Evolutionary conservation across 257 asterid genomes (phyloP).

Genomic region (Knoxia roxburghii): DNA sequence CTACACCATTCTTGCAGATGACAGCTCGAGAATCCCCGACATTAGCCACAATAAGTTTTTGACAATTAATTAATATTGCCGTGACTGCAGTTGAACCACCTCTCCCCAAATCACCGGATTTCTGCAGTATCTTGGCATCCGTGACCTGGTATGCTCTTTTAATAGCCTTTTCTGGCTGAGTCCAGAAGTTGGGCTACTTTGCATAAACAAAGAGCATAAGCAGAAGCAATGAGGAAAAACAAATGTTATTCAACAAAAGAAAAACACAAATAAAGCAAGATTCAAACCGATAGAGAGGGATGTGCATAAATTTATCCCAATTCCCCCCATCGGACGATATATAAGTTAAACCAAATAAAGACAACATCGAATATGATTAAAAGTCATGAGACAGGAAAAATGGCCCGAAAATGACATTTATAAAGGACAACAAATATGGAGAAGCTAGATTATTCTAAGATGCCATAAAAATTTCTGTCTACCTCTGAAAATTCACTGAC

Average conservation of each 20-base stretch:
- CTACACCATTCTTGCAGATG: conserved; percentile 66
- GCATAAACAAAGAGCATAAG: conserved; percentile 4
- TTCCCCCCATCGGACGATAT: too few relatives aligned
- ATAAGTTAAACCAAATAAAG: too few relatives aligned
- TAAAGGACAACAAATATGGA: background rate
- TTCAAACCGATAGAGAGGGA: background rate
- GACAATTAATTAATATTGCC: conserved; percentile 71
- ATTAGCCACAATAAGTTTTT: conserved; percentile 82
- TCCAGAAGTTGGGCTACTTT: conserved; percentile 82
- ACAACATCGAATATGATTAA: background rate
- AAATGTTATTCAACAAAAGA: too few relatives aligned
- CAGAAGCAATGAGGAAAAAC: background rate
- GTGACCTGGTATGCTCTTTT: conserved; percentile 70
- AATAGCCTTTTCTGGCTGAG: conserved; percentile 62
- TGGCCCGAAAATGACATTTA: background rate
- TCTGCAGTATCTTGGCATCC: conserved; percentile 59
- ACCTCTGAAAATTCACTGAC: background rate
- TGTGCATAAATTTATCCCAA: background rate
- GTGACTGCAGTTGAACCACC: conserved; percentile 99
- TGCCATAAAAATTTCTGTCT: background rate
- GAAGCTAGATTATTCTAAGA: background rate
- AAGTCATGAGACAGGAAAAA: background rate
- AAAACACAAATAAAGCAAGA: too few relatives aligned
- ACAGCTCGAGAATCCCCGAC: conserved; percentile 98
- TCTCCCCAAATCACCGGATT: conserved; percentile 64